These are phyloP conservation scores for Thalassiosira exigua DNA, from an alignment of 352 stramenopile genomes.

Conservation along the genomic window DNA sequence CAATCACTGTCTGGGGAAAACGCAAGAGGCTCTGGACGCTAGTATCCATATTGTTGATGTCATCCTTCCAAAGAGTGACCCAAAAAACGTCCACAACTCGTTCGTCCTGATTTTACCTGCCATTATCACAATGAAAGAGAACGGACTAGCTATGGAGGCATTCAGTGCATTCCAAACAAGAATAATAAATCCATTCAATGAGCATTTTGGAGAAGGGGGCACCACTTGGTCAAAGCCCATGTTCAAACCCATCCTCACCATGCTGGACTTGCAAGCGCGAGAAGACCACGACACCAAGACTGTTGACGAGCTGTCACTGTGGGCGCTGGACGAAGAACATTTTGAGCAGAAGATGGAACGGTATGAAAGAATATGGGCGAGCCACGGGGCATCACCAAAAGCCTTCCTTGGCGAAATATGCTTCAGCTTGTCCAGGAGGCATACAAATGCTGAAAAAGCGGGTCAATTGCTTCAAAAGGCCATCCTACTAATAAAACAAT, in stretches of 20 bases:
- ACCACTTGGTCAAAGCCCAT: constrained; percentile 30
- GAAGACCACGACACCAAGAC: not conserved
- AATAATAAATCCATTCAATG: too few relatives aligned
- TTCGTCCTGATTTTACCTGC: too few relatives aligned
- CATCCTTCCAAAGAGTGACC: too few relatives aligned
- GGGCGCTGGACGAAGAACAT: constrained; percentile 15
- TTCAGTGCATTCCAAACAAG: too few relatives aligned
- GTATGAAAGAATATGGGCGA: not conserved
- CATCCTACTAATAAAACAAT: not conserved
- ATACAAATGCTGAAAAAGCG: not conserved
- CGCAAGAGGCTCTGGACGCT: too few relatives aligned
- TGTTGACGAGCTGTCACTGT: constrained; percentile 9
- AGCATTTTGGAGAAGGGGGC: too few relatives aligned
- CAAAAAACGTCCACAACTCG: too few relatives aligned
- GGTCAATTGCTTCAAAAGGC: constrained; percentile 3
- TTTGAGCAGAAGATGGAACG: not conserved
- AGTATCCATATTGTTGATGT: too few relatives aligned
- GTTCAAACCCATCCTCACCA: constrained; percentile 39
- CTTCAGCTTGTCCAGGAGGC: constrained; percentile 1
- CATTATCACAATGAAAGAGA: too few relatives aligned
- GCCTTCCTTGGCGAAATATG: not conserved
- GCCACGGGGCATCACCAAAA: not conserved
- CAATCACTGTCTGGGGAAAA: too few relatives aligned
- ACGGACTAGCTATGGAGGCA: too few relatives aligned
- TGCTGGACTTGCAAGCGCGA: constrained; percentile 44